These are phyloP conservation scores for Lactarius indigo DNA, from an alignment of 768 basidiomycete species.

Conservation along the genomic window DNA sequence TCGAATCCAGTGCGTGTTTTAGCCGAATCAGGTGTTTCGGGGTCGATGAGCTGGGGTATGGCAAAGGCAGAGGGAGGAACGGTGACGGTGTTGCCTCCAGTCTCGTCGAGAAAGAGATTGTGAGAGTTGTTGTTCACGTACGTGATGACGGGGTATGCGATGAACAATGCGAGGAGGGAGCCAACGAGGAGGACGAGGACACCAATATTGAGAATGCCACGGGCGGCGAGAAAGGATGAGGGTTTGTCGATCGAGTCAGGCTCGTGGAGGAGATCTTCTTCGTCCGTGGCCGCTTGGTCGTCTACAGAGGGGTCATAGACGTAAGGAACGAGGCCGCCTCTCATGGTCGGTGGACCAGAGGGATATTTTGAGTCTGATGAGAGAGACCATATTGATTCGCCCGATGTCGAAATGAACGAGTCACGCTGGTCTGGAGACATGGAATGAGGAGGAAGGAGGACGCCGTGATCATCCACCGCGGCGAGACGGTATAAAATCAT, in stretches of 20 bases:
- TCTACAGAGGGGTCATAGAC: constrained; percentile 66
- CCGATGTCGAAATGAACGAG: constrained; percentile 50
- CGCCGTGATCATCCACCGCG: constrained; percentile 32
- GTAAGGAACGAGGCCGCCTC: constrained; percentile 55
- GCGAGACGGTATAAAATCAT: constrained; percentile 69
- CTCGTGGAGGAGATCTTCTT: constrained; percentile 76
- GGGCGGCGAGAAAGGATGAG: constrained; percentile 35
- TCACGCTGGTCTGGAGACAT: constrained; percentile 31
- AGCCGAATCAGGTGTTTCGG: constrained; percentile 58
- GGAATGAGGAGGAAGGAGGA: constrained; percentile 35
- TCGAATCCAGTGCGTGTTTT: constrained; percentile 68
- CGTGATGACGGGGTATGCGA: constrained; percentile 72
- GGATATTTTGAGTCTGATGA: constrained; percentile 68
- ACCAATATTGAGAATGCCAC: constrained; percentile 65
- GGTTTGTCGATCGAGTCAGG: constrained; percentile 42
- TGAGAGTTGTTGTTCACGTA: constrained; percentile 43
- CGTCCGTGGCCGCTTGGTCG: constrained; percentile 52
- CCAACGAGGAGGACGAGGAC: constrained; percentile 60
- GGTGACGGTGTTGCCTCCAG: constrained; percentile 64
- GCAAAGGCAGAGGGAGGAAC: constrained; percentile 37
- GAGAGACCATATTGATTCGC: constrained; percentile 47
- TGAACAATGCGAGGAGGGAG: constrained; percentile 69
- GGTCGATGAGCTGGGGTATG: constrained; percentile 65
- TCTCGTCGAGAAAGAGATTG: constrained; percentile 43
- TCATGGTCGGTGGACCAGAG: constrained; percentile 31